Percentiles rank a stretch among this genome's conserved stretches.
Conservation (phyloP, 768 basidiomycete genomes). For the Xerocomus brunneocitrinus region DNA sequence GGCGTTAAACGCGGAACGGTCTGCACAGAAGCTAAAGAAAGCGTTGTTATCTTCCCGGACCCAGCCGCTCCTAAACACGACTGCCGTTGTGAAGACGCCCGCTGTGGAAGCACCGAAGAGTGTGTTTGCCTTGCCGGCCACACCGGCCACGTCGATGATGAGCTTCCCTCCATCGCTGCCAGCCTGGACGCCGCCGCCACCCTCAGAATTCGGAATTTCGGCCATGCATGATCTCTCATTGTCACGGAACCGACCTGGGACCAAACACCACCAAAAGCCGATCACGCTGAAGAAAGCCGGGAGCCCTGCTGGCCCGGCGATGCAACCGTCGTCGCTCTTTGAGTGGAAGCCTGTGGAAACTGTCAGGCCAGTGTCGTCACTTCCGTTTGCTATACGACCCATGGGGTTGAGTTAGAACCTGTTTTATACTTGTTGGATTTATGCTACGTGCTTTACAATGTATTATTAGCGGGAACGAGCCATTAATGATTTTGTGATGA, state of each 20-base stretch:
- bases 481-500: no score
- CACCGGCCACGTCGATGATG: constrained; percentile 18
- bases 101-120: constrained; percentile 2
- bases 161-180: constrained; percentile 23
- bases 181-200: constrained; percentile 21
- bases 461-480: no score
- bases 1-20: constrained; percentile 76
- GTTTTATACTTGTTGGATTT: background rate
- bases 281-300: constrained; percentile 27
- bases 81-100: constrained; percentile 29
- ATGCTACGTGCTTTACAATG: background rate
- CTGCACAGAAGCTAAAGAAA: constrained; percentile 64
- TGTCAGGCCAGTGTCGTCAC: constrained; percentile 18
- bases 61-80: constrained; percentile 64
- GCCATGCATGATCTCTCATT: constrained; percentile 12
- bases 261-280: constrained; percentile 35
- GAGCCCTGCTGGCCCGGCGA: constrained; percentile 6
- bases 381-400: constrained; percentile 24
- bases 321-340: constrained; percentile 14
- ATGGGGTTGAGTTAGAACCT: constrained; percentile 9
- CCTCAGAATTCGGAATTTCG: constrained; percentile 15
- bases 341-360: constrained; percentile 25
- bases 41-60: constrained; percentile 57
- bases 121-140: constrained; percentile 10
- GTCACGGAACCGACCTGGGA: constrained; percentile 20